Evolutionary conservation across 1,284 basidiomycete species (phyloP).

Genomic region (Stygiomarasmius scandens): DNA sequence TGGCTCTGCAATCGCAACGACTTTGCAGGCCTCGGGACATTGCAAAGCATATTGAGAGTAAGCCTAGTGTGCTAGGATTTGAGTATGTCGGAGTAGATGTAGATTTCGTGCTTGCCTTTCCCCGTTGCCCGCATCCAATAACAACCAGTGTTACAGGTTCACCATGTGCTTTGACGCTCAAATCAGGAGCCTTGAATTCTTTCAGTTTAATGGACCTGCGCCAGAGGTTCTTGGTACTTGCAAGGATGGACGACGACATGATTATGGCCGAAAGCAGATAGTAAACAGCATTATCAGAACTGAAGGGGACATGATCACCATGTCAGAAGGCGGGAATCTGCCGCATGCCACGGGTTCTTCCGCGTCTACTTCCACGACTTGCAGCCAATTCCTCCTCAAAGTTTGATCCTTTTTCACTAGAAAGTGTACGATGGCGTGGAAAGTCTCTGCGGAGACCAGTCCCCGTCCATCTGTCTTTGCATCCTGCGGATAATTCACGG

Average conservation of each 20-base stretch:
- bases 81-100: background rate
- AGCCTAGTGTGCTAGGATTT: constrained; percentile 40
- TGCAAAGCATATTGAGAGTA: constrained; percentile 69
- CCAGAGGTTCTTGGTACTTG: constrained; percentile 40
- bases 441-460: constrained; percentile 42
- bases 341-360: constrained; percentile 17
- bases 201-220: constrained; percentile 33
- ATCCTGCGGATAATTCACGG: constrained; percentile 40
- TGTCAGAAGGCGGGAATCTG: background rate
- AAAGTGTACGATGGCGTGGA: constrained; percentile 35
- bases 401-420: constrained; percentile 11
- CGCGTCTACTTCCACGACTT: constrained; percentile 15
- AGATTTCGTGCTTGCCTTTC: constrained; percentile 48
- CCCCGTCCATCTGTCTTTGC: constrained; percentile 44
- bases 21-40: constrained; percentile 65
- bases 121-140: constrained; percentile 83
- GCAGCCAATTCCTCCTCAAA: background rate
- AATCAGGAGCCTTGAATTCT: constrained; percentile 21
- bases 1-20: constrained; percentile 85
- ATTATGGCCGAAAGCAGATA: background rate
- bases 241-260: constrained; percentile 28
- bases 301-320: background rate
- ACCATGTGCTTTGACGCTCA: constrained; percentile 18
- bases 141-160: constrained; percentile 53
- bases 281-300: no score